Evolutionary conservation across 1,284 basidiomycete genomes (phyloP).

Genomic region (Rhodofomes roseus): DNA sequence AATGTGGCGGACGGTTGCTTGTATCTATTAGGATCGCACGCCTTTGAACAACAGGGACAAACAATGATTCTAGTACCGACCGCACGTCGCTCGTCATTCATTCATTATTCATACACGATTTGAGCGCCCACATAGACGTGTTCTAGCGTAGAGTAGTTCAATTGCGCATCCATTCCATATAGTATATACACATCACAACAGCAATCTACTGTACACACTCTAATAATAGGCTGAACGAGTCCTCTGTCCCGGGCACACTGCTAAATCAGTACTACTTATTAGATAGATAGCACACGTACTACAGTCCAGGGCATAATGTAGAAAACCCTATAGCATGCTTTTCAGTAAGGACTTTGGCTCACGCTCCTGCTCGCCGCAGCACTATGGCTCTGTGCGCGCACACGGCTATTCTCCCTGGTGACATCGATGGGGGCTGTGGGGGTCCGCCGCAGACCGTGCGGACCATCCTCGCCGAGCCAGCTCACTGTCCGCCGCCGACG

Average conservation of each 20-base stretch:
- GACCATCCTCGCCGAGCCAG: conserved; percentile 39
- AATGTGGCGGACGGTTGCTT: background rate
- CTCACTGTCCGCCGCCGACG: conserved; percentile 41
- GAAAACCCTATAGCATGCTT: no score
- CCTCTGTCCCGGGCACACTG: background rate
- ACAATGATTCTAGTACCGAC: no score
- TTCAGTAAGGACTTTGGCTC: conserved; percentile 6
- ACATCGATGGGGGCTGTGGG: conserved; percentile 9
- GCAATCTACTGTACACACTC: background rate
- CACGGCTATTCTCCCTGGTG: conserved; percentile 17
- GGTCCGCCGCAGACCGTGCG: conserved; percentile 5
- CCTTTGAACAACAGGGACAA: background rate
- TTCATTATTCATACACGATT: no score
- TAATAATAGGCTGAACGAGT: background rate
- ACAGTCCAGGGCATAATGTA: background rate
- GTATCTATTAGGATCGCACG: background rate
- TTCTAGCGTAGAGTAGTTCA: no score
- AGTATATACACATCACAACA: background rate
- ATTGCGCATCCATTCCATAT: background rate
- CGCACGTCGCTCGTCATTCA: no score
- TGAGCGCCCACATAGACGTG: no score
- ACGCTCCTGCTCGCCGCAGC: conserved; percentile 2
- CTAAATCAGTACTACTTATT: background rate
- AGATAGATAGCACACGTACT: background rate
- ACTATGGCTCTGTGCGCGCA: conserved; percentile 7